A percentile compares a stretch with the other conserved stretches of the same genome.
These are phyloP conservation scores for Cryptococcus sp. DNA, from an alignment of 1,284 basidiomycete species.

Conservation along the genomic window DNA sequence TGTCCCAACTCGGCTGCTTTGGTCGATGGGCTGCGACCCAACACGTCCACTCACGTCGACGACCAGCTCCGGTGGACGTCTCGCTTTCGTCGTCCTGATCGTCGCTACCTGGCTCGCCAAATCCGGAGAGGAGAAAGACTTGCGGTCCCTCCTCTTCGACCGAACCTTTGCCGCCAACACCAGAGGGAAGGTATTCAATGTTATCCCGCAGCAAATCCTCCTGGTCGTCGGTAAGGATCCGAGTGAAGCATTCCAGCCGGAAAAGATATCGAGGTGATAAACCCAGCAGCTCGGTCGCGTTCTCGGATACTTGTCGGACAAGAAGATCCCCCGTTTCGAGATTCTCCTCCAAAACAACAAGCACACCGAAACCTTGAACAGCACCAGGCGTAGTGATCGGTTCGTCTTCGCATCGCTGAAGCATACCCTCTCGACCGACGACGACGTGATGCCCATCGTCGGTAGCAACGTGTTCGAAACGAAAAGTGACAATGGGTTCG, in stretches of 20 bases:
- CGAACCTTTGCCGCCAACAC: conserved; percentile 32
- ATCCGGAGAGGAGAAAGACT: conserved; percentile 67
- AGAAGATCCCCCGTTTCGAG: conserved; percentile 56
- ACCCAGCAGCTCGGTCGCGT: conserved; percentile 63
- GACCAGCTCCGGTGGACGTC: conserved; percentile 9
- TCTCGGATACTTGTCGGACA: conserved; percentile 81
- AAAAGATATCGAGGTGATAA: conserved; percentile 74
- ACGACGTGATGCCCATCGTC: conserved; percentile 69
- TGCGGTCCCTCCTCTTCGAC: conserved; percentile 55
- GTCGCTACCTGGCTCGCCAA: conserved; percentile 58
- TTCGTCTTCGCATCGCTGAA: conserved; percentile 76
- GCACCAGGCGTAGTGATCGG: conserved; percentile 81
- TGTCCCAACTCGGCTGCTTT: conserved; percentile 23
- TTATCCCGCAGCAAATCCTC: conserved; percentile 71
- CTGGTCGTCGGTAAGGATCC: conserved; percentile 64
- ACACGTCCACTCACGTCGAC: conserved; percentile 64
- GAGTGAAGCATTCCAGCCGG: conserved; percentile 67
- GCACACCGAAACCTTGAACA: conserved; percentile 77
- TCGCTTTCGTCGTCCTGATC: conserved; percentile 44
- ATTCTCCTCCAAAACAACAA: conserved; percentile 68
- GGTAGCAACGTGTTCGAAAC: conserved; percentile 64
- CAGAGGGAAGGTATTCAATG: conserved; percentile 61
- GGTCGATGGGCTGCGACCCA: conserved; percentile 78
- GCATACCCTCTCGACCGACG: conserved; percentile 63
- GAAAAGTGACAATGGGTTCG: conserved; percentile 53